A percentile compares a stretch with the other conserved stretches of the same genome.
These are phyloP conservation scores for Lizonia empirigonia DNA, from an alignment of 2,329 filamentous ascomycete species.

Conservation along the genomic window DNA sequence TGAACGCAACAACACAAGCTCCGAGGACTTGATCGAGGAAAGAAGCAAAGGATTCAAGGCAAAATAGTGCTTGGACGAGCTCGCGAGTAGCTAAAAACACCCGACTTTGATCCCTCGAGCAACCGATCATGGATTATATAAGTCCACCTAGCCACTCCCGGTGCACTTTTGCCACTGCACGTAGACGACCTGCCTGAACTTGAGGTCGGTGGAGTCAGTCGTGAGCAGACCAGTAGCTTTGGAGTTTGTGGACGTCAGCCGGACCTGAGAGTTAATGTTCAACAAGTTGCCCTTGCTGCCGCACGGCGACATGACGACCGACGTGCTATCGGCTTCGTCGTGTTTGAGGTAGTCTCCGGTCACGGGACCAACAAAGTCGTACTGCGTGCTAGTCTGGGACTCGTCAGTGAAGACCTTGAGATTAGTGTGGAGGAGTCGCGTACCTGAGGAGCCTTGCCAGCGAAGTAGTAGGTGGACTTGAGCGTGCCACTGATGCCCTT, in stretches of 20 bases:
- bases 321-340: conserved; percentile 52
- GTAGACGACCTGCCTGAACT: conserved; percentile 53
- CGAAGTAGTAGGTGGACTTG: conserved; percentile 62
- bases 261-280: conserved; percentile 61
- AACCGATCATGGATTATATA: too few species aligned
- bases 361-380: conserved; percentile 50
- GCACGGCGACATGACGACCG: conserved; percentile 60
- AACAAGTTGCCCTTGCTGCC: conserved; percentile 56
- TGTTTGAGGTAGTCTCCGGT: conserved; percentile 49
- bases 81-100: too few species aligned
- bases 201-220: conserved; percentile 57
- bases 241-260: conserved; percentile 43
- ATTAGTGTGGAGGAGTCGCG: not conserved
- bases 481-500: conserved; percentile 55
- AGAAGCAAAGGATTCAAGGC: too few species aligned
- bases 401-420: conserved; percentile 8
- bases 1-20: too few species aligned
- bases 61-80: too few species aligned
- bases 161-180: conserved; percentile 54
- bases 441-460: conserved; percentile 53
- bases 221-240: conserved; percentile 51
- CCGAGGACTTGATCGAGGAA: too few species aligned
- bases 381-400: conserved; percentile 43
- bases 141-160: not conserved
- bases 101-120: too few species aligned